These are phyloP conservation scores for Nemophila menziesii DNA, from an alignment of 257 asterid species.

Conservation along the genomic window DNA sequence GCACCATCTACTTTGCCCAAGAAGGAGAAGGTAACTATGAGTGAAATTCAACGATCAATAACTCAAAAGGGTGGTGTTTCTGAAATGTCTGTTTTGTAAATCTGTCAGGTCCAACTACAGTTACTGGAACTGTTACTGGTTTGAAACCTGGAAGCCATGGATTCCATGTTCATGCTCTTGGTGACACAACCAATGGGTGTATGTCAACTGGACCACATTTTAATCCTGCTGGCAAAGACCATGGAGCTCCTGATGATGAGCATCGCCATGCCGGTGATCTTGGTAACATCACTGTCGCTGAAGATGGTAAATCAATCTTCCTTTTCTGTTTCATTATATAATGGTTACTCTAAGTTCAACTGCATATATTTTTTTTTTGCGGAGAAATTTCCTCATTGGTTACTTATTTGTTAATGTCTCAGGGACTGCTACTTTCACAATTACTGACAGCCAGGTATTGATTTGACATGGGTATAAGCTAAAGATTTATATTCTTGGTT, in stretches of 20 bases:
- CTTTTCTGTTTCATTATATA: constrained; percentile 1
- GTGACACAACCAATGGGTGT: constrained; percentile 99
- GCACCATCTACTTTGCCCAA: constrained; percentile 64
- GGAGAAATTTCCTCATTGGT: background rate
- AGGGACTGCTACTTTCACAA: constrained; percentile 61
- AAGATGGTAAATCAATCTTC: constrained; percentile 47
- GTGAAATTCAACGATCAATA: background rate
- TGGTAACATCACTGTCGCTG: constrained; percentile 73
- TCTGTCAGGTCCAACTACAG: constrained; percentile 59
- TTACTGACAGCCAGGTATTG: constrained; percentile 61
- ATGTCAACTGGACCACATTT: constrained; percentile 96
- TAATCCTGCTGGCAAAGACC: constrained; percentile 74
- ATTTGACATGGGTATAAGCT: background rate
- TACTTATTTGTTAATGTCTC: constrained; percentile 9
- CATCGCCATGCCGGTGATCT: constrained; percentile 99
- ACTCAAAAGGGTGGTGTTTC: background rate
- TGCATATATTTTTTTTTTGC: background rate
- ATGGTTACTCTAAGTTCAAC: background rate
- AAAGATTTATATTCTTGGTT: background rate
- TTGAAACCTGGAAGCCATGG: constrained; percentile 91
- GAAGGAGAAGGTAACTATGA: constrained; percentile 66
- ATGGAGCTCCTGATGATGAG: constrained; percentile 88
- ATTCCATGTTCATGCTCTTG: constrained; percentile 95
- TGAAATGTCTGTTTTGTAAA: constrained; percentile 1
- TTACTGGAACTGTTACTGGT: constrained; percentile 69